Evolutionary conservation across 2,329 filamentous ascomycete species (phyloP).

Genomic region (Cladophialophora yegresii): DNA sequence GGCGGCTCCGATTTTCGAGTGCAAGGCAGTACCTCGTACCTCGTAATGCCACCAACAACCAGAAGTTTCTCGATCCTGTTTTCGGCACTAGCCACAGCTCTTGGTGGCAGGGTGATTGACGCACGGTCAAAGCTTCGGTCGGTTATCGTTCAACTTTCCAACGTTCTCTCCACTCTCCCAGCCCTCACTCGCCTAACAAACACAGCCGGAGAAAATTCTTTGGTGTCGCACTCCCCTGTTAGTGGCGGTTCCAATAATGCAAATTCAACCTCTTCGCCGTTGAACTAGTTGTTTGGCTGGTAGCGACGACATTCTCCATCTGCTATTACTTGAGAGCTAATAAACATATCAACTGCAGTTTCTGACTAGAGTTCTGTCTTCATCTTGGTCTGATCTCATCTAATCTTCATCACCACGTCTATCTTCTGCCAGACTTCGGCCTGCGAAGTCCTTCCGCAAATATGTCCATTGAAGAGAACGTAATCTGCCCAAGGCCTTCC

Average conservation of each 20-base stretch:
- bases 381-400: conserved; percentile 17
- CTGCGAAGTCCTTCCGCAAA: conserved; percentile 30
- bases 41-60: not conserved
- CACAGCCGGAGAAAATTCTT: not conserved
- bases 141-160: not conserved
- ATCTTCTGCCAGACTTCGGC: conserved; percentile 24
- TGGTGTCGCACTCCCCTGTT: not conserved
- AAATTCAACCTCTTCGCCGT: not conserved
- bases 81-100: not conserved
- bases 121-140: not conserved
- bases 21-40: no score
- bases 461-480: conserved; percentile 32
- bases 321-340: not conserved
- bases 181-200: not conserved
- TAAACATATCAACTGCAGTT: not conserved
- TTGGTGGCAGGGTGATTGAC: not conserved
- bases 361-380: not conserved
- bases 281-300: not conserved
- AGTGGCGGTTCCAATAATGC: not conserved
- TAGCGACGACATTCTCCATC: not conserved
- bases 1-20: no score
- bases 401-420: conserved; percentile 28
- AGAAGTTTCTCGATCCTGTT: not conserved
- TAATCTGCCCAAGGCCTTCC: conserved; percentile 21
- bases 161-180: not conserved